Evolutionary conservation across 805 yeast species (phyloP).

Genomic region (Saccharomycopsis sp.): DNA sequence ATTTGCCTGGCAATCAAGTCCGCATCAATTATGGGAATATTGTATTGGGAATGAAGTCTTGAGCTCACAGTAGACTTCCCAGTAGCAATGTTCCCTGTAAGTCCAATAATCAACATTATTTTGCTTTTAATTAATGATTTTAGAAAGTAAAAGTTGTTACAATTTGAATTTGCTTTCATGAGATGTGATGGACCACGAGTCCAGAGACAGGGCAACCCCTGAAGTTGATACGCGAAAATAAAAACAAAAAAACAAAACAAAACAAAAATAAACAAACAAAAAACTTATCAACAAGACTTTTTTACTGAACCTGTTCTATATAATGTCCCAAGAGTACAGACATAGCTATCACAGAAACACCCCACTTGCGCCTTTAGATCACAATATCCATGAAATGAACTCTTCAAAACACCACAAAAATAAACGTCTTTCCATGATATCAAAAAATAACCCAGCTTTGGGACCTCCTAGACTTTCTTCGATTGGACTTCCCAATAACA

Average conservation of each 20-base stretch:
- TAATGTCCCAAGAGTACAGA: too few species aligned
- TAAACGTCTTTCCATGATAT: conserved; percentile 7
- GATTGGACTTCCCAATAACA: background rate
- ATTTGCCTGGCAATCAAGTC: conserved; percentile 81
- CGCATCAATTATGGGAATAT: conserved; percentile 70
- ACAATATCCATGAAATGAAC: background rate
- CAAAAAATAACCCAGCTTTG: conserved; percentile 8
- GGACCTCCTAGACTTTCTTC: conserved; percentile 16
- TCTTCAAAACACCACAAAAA: background rate
- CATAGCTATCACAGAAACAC: too few species aligned
- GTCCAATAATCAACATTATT: conserved; percentile 76
- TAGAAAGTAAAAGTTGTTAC: too few species aligned
- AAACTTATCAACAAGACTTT: too few species aligned
- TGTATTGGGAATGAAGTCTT: conserved; percentile 39
- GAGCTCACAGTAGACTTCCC: conserved; percentile 89
- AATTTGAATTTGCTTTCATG: too few species aligned
- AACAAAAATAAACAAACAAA: too few species aligned
- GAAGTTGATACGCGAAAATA: too few species aligned
- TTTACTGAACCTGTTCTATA: too few species aligned
- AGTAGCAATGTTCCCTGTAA: conserved; percentile 98
- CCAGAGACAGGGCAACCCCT: too few species aligned
- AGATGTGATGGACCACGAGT: too few species aligned
- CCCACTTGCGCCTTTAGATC: conserved; percentile 1
- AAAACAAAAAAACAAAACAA: too few species aligned
- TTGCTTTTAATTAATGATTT: too few species aligned